Base-by-base conservation (phyloP, 257 asterid species). In the Solanum rostratum region DNA sequence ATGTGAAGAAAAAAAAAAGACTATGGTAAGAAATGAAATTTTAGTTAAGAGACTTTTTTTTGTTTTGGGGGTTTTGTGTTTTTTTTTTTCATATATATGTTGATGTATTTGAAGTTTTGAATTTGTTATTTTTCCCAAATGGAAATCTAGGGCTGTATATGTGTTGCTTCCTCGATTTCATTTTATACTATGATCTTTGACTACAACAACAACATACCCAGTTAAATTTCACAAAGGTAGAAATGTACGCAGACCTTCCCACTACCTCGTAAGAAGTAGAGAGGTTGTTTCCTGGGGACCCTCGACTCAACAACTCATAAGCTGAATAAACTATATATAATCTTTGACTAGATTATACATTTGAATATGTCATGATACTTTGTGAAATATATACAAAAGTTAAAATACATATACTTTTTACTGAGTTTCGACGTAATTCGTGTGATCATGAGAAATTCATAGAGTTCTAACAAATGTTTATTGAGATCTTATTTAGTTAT, bases 1-100 rank as follows among this genome's bases (percentile, higher is more conserved):
- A 90, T 90, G 93, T 90, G 87, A 90, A 79, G 27, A 33, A 82
- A 41, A 13, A 37, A n/a, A 59, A 80, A 22, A 65, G 10, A 62
- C 13, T 29, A 27, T 76, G 62, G 24, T 76, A 76, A 50, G 82
- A 76, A 49, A 76, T 76, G 62, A 76, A 27, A 76, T 76, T 76
- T 49, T 46, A 24, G 43, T 76, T 4, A 13, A 7, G 9, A 49
- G 82, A 73, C 39, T 3, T 14, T 5, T 0, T 54, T 22, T 9
- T 10, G 10, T 24, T n/a, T 9, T 12, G 24, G 6, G 10, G 16
- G 16, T 24, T 19, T 8, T 55, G 62, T 3, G 37, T 73, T 18
- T 16, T 60, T 66, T 66, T 16, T 1, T 3, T 30, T 4, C 12
- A 12, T 29, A 29, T 65, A 3, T 65, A 29, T 63, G 6, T 65